Conservation (phyloP, 805 yeast species). For the Teunomyces kruisii region DNA sequence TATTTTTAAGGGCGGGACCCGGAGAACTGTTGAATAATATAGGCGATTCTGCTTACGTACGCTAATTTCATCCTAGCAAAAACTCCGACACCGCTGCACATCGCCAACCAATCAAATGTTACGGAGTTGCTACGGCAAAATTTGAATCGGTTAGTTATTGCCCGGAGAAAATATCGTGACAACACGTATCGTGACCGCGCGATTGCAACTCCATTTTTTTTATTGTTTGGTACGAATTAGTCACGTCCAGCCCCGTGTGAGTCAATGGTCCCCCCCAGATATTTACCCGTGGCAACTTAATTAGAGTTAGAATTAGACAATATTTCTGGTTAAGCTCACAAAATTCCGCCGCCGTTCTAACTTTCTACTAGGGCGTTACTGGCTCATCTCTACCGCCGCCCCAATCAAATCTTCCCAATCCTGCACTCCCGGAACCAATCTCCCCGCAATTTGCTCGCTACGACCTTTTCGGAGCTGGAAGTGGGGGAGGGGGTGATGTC, state of each 20-base stretch:
- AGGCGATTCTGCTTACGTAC: too few species aligned
- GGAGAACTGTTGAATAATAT: too few species aligned
- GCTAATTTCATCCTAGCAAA: not conserved
- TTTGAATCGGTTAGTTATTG: not conserved
- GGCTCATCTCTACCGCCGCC: not conserved
- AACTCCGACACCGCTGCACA: not conserved
- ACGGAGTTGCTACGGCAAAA: not conserved
- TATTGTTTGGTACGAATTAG: not conserved
- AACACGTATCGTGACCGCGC: slow-evolving; percentile 1
- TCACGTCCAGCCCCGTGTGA: not conserved
- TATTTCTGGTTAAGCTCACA: too few species aligned
- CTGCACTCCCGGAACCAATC: not conserved
- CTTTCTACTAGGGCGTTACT: not conserved
- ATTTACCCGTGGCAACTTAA: too few species aligned
- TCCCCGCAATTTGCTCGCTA: not conserved
- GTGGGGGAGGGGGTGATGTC: slow-evolving; percentile 3
- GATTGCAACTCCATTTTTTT: too few species aligned
- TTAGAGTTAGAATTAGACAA: too few species aligned
- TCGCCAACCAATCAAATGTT: not conserved
- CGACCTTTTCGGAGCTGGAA: not conserved
- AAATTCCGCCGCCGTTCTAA: too few species aligned
- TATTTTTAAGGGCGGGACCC: not conserved
- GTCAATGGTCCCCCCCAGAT: too few species aligned
- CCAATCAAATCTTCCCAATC: not conserved
- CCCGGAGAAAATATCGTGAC: slow-evolving; percentile 1